phyloP scores from a whole-genome alignment of 2,329 filamentous ascomycete species.

The Alternaria arbusti region DNA sequence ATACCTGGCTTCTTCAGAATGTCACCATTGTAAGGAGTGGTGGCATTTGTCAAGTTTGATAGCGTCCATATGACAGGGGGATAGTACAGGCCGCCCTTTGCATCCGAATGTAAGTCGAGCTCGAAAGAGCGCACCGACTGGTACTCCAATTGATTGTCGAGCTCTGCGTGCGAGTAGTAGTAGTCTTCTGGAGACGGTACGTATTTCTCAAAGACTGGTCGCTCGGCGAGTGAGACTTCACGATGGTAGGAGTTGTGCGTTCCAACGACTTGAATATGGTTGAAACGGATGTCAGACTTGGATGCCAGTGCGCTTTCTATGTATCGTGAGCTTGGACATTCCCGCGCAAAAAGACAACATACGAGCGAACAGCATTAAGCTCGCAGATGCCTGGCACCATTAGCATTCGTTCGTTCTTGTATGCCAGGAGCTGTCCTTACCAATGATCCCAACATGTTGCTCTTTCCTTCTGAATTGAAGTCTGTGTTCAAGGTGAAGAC shows the following conservation, averaged over 20 bases:
- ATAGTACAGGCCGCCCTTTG: slow-evolving; percentile 57
- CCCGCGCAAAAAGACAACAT: not conserved
- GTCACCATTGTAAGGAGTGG: slow-evolving; percentile 48
- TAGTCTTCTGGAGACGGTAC: slow-evolving; percentile 50
- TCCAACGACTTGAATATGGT: slow-evolving; percentile 60
- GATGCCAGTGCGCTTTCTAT: slow-evolving; percentile 20
- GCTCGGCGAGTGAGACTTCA: slow-evolving; percentile 53
- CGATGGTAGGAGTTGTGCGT: slow-evolving; percentile 62
- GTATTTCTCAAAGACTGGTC: slow-evolving; percentile 49
- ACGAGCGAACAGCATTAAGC: slow-evolving; percentile 31
- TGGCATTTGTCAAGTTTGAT: slow-evolving; percentile 49
- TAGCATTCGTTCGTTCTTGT: not conserved
- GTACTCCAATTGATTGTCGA: slow-evolving; percentile 54
- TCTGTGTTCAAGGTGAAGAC: not conserved
- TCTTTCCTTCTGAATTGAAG: not conserved
- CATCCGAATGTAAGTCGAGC: slow-evolving; percentile 59
- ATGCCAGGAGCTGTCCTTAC: slow-evolving; percentile 5
- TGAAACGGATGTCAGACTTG: slow-evolving; percentile 52
- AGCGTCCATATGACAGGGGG: slow-evolving; percentile 53
- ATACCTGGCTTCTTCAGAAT: slow-evolving; percentile 52
- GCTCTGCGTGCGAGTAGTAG: slow-evolving; percentile 57
- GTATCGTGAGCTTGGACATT: slow-evolving; percentile 2
- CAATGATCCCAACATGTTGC: slow-evolving; percentile 19
- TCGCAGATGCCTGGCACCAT: slow-evolving; percentile 18
- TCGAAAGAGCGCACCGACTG: slow-evolving; percentile 58